Conservation (phyloP, 2,329 filamentous ascomycete species). For the Tolypocladium sp. region DNA sequence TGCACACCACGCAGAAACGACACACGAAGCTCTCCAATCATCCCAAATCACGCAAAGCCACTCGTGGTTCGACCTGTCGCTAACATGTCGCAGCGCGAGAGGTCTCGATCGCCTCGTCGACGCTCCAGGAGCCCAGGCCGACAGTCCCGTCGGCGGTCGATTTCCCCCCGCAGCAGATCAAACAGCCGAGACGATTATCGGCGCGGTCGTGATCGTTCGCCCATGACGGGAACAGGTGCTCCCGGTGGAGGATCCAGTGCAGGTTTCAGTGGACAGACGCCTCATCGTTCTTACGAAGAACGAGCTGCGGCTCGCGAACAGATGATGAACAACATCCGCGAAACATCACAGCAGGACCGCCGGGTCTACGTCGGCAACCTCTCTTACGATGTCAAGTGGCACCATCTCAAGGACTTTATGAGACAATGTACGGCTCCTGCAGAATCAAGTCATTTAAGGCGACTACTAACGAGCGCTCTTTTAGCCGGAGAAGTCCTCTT, state of each 20-base stretch:
- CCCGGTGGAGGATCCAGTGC: conserved; percentile 60
- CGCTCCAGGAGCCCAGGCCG: conserved; percentile 77
- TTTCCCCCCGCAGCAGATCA: conserved; percentile 71
- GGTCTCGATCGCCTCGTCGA: conserved; percentile 68
- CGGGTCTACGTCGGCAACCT: conserved; percentile 99
- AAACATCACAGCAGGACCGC: conserved; percentile 95
- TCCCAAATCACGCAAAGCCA: not conserved
- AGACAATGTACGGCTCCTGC: conserved; percentile 70
- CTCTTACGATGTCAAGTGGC: conserved; percentile 99
- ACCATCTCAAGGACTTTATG: conserved; percentile 99
- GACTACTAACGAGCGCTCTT: conserved; percentile 28
- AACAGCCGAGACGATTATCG: conserved; percentile 67
- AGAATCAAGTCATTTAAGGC: conserved; percentile 13
- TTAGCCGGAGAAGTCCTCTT: conserved; percentile 98
- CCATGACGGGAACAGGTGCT: conserved; percentile 70
- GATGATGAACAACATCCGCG: conserved; percentile 92
- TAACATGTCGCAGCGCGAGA: conserved; percentile 61
- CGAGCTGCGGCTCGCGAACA: conserved; percentile 76
- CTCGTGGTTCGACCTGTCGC: not conserved
- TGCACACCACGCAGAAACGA: not conserved
- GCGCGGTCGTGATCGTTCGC: conserved; percentile 67
- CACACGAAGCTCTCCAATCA: not conserved
- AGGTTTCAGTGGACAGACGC: conserved; percentile 49
- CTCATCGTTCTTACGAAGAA: conserved; percentile 75
- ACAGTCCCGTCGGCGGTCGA: conserved; percentile 62